Evolutionary conservation across 2,329 filamentous ascomycete genomes (phyloP).

Genomic region (Sclerotinia sclerotiorum): DNA sequence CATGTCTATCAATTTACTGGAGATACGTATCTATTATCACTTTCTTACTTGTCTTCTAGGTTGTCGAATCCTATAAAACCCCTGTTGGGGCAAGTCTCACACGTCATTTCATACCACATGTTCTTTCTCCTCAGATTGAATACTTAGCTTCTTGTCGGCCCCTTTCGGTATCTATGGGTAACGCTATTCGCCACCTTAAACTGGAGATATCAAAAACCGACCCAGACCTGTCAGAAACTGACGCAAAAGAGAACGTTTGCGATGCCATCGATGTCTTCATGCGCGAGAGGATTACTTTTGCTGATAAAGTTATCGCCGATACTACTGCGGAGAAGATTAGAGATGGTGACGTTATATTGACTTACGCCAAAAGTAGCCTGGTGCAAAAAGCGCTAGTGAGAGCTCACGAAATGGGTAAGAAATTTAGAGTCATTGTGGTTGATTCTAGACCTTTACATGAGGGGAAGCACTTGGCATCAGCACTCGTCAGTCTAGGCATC

Average conservation of each 20-base stretch:
- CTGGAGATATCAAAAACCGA: conserved; percentile 88
- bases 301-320: conserved; percentile 80
- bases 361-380: conserved; percentile 81
- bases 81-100: conserved; percentile 81
- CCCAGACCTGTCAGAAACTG: conserved; percentile 75
- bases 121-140: conserved; percentile 91
- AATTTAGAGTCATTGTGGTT: conserved; percentile 81
- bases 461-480: conserved; percentile 69
- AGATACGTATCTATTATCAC: not conserved
- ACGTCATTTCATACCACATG: conserved; percentile 86
- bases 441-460: conserved; percentile 73
- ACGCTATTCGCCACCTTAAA: conserved; percentile 93
- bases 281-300: conserved; percentile 82
- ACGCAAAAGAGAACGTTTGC: conserved; percentile 77
- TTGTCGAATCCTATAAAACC: conserved; percentile 90
- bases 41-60: conserved; percentile 49
- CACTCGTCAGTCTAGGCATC: conserved; percentile 65
- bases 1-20: not conserved
- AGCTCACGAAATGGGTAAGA: conserved; percentile 68
- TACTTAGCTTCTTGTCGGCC: conserved; percentile 93
- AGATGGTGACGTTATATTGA: conserved; percentile 79
- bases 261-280: conserved; percentile 87
- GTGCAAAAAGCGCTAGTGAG: conserved; percentile 79
- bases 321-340: conserved; percentile 74
- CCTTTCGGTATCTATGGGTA: conserved; percentile 95